These are phyloP conservation scores for Lepiota venenata DNA, from an alignment of 768 basidiomycete genomes.

Conservation along the genomic window DNA sequence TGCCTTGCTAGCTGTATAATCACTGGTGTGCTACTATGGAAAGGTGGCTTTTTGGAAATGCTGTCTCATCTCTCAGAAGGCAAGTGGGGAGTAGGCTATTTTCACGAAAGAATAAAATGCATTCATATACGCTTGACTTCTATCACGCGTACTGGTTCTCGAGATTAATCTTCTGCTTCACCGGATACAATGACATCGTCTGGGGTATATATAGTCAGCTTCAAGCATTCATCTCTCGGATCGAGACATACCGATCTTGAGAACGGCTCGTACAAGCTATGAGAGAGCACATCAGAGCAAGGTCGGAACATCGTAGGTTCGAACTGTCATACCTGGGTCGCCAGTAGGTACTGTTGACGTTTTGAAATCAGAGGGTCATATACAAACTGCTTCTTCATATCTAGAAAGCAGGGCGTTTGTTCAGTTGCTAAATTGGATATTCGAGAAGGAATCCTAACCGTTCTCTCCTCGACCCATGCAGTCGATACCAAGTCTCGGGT, in stretches of 20 bases:
- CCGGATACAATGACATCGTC: slow-evolving; percentile 80
- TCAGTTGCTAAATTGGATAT: not conserved
- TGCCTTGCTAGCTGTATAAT: no score
- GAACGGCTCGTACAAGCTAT: slow-evolving; percentile 78
- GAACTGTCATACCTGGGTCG: slow-evolving; percentile 74
- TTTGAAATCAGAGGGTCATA: slow-evolving; percentile 98
- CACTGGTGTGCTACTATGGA: no score
- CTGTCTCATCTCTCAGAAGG: no score
- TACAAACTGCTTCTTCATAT: slow-evolving; percentile 97
- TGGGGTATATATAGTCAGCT: slow-evolving; percentile 21
- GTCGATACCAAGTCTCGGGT: slow-evolving; percentile 89
- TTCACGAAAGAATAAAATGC: not conserved
- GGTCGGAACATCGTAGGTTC: not conserved
- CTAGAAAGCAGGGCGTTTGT: slow-evolving; percentile 36
- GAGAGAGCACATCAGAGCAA: slow-evolving; percentile 10
- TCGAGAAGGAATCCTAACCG: slow-evolving; percentile 45
- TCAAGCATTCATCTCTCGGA: slow-evolving; percentile 4
- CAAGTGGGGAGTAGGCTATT: no score
- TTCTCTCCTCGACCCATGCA: slow-evolving; percentile 85
- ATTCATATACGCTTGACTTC: slow-evolving; percentile 2
- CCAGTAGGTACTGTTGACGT: slow-evolving; percentile 93
- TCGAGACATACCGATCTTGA: slow-evolving; percentile 67
- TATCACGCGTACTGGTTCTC: not conserved
- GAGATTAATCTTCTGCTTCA: slow-evolving; percentile 58
- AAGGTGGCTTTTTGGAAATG: no score